Evolutionary conservation across 345 rosid genomes (phyloP).

Genomic region (Sonneratia caseolaris): DNA sequence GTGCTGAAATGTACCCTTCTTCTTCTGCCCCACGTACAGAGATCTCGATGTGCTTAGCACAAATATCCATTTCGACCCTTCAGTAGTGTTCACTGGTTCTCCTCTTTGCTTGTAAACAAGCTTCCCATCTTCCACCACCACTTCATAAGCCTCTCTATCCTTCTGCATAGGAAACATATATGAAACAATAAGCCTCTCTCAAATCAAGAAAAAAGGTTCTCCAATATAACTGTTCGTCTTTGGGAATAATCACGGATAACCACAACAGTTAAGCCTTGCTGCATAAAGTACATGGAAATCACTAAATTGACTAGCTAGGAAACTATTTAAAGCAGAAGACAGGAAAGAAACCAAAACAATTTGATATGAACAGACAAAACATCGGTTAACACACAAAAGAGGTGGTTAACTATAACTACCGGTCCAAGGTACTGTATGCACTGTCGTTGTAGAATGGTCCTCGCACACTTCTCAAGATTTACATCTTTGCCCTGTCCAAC

Average conservation of each 20-base stretch:
- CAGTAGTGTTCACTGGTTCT: slow-evolving; percentile 23
- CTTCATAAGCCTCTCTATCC: slow-evolving; percentile 49
- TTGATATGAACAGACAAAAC: no score
- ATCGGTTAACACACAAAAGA: no score
- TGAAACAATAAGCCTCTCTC: neutral
- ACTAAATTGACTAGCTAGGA: no score
- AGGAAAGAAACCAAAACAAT: no score
- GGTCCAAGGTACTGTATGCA: slow-evolving; percentile 63
- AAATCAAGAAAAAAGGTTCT: no score
- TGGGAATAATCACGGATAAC: no score
- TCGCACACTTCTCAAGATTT: slow-evolving; percentile 34
- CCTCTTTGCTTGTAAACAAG: slow-evolving; percentile 29
- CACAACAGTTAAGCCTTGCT: no score
- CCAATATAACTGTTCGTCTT: no score
- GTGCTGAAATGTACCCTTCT: slow-evolving; percentile 61
- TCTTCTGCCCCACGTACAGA: slow-evolving; percentile 53
- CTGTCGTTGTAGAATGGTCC: slow-evolving; percentile 34
- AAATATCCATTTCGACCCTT: slow-evolving; percentile 59
- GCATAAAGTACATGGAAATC: no score
- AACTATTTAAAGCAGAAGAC: no score
- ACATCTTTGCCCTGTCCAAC: slow-evolving; percentile 54
- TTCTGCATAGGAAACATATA: slow-evolving; percentile 20
- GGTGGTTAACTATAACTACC: slow-evolving; percentile 18
- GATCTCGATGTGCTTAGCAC: slow-evolving; percentile 51
- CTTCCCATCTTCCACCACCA: slow-evolving; percentile 41